A percentile compares a stretch with the other conserved stretches of the same genome.
phyloP scores from a whole-genome alignment of 768 basidiomycete species.

The Phallus indusiatus region DNA sequence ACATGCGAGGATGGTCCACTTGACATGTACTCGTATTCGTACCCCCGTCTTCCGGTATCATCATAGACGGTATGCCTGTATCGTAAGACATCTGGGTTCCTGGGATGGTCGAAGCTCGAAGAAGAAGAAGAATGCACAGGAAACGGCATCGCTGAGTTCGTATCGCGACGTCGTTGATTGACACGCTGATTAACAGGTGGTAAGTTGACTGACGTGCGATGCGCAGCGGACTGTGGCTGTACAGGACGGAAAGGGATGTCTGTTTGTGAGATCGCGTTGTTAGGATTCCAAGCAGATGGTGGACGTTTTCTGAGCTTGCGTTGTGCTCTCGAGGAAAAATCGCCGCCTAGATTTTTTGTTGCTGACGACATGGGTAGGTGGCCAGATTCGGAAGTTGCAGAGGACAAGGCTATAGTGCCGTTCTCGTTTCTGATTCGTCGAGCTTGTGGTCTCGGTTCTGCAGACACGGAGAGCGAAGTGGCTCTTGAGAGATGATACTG shows the following conservation, averaged over 20 bases:
- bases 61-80: no score
- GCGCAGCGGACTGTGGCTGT: neutral
- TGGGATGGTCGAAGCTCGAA: no score
- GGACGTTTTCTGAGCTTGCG: neutral
- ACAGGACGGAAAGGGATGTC: neutral
- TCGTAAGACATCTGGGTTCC: no score
- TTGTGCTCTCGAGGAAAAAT: neutral
- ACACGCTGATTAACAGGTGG: no score
- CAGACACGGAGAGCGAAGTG: neutral
- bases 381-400: neutral
- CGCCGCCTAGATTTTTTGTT: neutral
- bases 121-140: no score
- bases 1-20: no score
- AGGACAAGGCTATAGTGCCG: neutral
- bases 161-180: no score
- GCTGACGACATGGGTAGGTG: neutral
- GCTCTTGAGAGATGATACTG: neutral
- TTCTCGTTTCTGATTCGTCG: neutral
- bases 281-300: neutral
- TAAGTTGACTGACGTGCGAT: no score
- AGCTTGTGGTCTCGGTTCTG: neutral
- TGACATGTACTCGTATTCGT: no score
- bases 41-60: no score
- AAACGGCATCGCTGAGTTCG: no score
- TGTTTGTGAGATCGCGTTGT: no score